Base-by-base conservation (phyloP, 2,329 filamentous ascomycete genomes). In the Periglandula ipomoeae region DNA sequence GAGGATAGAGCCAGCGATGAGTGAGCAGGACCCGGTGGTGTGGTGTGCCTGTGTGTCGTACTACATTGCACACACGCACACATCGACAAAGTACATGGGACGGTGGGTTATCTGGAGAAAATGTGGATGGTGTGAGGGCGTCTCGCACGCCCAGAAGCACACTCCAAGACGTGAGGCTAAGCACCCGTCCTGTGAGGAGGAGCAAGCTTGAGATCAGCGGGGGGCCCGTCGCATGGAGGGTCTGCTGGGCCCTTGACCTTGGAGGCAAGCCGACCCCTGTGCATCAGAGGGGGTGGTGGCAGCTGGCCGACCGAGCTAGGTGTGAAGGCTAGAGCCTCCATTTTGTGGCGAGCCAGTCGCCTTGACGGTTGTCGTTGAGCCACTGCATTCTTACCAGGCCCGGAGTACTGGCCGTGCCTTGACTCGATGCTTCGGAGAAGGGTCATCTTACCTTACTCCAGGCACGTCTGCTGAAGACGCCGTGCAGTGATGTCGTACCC, bases 31-130 rank as follows among this genome's bases (percentile, higher is more conserved):
- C 45, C 51, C 49, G 50, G 32, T 53, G 49, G 51, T 55, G 53
- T 53, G 53, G 49, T 53, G 52, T 50, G 44, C 34, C 41, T 39
- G 48, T 48, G 47, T n/a, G 44, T 32, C 20, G 44, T 47, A 23
- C 41, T 40, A 23, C 4, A 40, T 49, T n/a, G n/a, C n/a, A n/a
- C 20, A 15, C 41, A 38, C 47, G 24, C n/a, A 20, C 39, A 11
- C 27, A 42, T n/a, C 27, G 34, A 6, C 41, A 39, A 35, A 17
- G 35, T 44, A 40, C 41, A 50, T 44, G 52, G 50, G 44, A 46
- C 45, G 44, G n/a, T 41, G 45, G 47, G 44, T 41, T 51, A 47
- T 51, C 50, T 51, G 52, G 46, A 48, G 48, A n/a, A 52, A 46
- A 39, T 37, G 37, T 50, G 47, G 42, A 40, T 44, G 39, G 48